Percentiles rank a stretch among this genome's conserved stretches.
Evolutionary conservation across 202 grass and related monocot species (phyloP).

Genomic region (Bolboschoenoplectus hybrid): DNA sequence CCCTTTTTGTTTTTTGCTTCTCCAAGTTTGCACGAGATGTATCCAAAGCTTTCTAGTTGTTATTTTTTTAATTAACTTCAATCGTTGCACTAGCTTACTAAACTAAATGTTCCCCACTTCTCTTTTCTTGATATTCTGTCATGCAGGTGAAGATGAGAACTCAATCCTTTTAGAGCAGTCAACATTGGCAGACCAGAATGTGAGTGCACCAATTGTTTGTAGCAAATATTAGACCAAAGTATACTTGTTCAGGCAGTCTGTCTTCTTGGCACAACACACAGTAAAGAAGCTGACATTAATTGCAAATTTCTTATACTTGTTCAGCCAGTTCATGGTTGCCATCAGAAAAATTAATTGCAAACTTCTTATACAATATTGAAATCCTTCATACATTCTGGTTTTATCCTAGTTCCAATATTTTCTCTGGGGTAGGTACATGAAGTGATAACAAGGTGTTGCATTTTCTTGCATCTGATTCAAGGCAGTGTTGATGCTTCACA

Average conservation of each 20-base stretch:
- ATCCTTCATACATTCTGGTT: no score
- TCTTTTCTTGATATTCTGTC: not conserved
- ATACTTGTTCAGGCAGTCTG: constrained; percentile 1
- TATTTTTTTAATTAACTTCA: not conserved
- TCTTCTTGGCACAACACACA: constrained; percentile 12
- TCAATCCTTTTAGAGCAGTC: constrained; percentile 69
- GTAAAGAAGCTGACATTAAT: not conserved
- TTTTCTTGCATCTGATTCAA: constrained; percentile 85
- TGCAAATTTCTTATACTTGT: not conserved
- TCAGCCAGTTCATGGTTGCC: not conserved
- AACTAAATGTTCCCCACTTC: not conserved
- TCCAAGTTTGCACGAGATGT: not conserved
- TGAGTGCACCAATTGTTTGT: constrained; percentile 39
- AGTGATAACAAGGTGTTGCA: constrained; percentile 64
- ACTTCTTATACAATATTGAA: constrained; percentile 20
- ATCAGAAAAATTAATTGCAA: not conserved
- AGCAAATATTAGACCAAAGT: constrained; percentile 7
- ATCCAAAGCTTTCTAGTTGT: not conserved
- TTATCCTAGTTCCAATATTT: no score
- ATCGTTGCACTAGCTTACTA: not conserved
- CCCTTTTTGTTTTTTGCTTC: not conserved
- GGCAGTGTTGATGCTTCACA: constrained; percentile 78
- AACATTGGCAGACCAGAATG: constrained; percentile 62
- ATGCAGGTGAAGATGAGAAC: constrained; percentile 67
- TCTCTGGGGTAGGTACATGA: constrained; percentile 60